phyloP scores from a whole-genome alignment of 306 rosid species.

The Vigna radiata region DNA sequence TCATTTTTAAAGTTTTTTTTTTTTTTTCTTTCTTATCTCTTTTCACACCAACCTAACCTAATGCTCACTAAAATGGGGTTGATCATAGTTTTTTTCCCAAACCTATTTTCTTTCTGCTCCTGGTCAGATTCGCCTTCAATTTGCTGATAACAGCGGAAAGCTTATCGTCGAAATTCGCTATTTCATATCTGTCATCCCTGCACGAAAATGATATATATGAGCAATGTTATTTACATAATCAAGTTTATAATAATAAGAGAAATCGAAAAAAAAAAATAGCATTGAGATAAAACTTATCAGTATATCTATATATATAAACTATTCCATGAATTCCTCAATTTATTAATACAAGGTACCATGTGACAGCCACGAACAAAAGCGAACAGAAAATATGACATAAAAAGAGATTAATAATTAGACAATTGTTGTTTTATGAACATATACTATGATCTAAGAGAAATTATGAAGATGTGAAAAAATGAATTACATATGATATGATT shows the following conservation, averaged over 20 bases:
- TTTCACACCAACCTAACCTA: background rate
- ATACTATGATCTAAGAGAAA: no score
- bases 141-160: slow-evolving; percentile 46
- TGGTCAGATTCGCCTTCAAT: slow-evolving; percentile 51
- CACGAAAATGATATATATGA: background rate
- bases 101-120: slow-evolving; percentile 52
- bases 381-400: no score
- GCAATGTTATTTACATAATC: background rate
- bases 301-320: no score
- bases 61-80: background rate
- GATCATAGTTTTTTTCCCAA: background rate
- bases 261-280: no score
- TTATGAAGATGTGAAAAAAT: no score
- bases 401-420: no score
- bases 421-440: no score
- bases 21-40: background rate
- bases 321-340: background rate
- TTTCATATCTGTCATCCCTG: slow-evolving; percentile 47
- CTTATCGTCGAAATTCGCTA: slow-evolving; percentile 44
- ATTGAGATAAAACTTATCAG: background rate
- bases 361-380: background rate
- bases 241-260: background rate
- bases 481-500: no score
- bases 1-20: background rate
- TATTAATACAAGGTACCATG: background rate